These are phyloP conservation scores for Fremontodendron californicum DNA, from an alignment of 345 rosid species.

Conservation along the genomic window DNA sequence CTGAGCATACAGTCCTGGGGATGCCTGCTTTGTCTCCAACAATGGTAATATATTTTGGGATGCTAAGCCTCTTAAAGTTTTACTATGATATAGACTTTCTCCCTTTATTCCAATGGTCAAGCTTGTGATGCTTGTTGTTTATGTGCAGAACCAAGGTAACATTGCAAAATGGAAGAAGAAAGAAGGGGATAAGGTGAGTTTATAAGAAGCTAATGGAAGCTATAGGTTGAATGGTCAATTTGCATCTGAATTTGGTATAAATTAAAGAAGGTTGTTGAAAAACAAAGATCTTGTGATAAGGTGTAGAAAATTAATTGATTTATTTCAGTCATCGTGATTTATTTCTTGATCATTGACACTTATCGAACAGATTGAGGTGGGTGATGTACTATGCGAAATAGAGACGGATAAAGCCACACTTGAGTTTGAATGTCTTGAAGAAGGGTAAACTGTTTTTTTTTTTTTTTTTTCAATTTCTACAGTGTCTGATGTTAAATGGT, in stretches of 20 bases:
- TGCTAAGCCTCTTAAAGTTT: not conserved
- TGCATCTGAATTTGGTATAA: conserved; percentile 7
- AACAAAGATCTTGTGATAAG: no score
- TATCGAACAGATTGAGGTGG: conserved; percentile 79
- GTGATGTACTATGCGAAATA: conserved; percentile 85
- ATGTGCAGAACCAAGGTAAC: conserved; percentile 88
- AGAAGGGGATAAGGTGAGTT: conserved; percentile 91
- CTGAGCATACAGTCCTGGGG: conserved; percentile 60
- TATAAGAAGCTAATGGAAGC: not conserved
- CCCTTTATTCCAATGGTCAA: conserved; percentile 25
- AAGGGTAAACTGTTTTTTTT: conserved; percentile 58
- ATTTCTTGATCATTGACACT: conserved; percentile 25
- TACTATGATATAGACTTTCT: not conserved
- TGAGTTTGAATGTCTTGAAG: conserved; percentile 94
- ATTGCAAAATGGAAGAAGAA: conserved; percentile 87
- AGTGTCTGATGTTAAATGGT: not conserved
- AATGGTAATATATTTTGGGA: conserved; percentile 55
- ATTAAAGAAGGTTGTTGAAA: conserved; percentile 19
- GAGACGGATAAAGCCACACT: conserved; percentile 98
- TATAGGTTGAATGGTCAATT: not conserved
- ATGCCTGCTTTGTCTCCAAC: conserved; percentile 99
- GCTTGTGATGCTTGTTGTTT: conserved; percentile 24
- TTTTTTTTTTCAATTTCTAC: not conserved
- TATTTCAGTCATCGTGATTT: conserved; percentile 16
- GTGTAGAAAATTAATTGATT: conserved; percentile 18